phyloP scores from a whole-genome alignment of 1,139 yeast species.

The Saccharomycopsis hybrid region DNA sequence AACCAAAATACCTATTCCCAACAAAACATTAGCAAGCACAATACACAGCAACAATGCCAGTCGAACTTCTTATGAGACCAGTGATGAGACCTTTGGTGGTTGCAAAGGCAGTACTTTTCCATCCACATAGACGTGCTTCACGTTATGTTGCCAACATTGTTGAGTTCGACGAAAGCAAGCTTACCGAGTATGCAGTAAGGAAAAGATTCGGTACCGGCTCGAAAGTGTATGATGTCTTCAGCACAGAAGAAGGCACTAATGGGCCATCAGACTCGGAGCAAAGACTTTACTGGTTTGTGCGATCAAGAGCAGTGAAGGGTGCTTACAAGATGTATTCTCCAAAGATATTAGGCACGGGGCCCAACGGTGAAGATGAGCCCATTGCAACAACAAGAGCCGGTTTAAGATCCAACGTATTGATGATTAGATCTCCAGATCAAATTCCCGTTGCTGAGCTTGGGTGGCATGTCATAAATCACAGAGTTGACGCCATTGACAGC shows the following conservation, averaged over 20 bases:
- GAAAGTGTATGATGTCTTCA: constrained; percentile 49
- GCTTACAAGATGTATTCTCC: constrained; percentile 52
- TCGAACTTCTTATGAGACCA: constrained; percentile 52
- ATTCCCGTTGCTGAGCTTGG: constrained; percentile 50
- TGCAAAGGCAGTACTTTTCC: constrained; percentile 48
- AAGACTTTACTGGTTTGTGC: constrained; percentile 44
- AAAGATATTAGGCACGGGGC: constrained; percentile 35
- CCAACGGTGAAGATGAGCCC: constrained; percentile 46
- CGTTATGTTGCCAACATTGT: constrained; percentile 49
- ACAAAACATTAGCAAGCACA: not conserved
- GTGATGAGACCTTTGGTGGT: constrained; percentile 51
- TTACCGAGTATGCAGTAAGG: constrained; percentile 41
- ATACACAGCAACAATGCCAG: constrained; percentile 37
- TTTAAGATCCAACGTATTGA: constrained; percentile 47
- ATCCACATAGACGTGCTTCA: constrained; percentile 52
- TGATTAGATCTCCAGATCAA: constrained; percentile 40
- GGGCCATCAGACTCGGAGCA: constrained; percentile 35
- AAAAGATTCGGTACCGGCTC: constrained; percentile 54
- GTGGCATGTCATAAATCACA: constrained; percentile 55
- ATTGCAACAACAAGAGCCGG: constrained; percentile 57
- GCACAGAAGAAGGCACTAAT: constrained; percentile 33
- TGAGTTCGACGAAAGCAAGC: constrained; percentile 33
- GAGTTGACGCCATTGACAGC: constrained; percentile 56
- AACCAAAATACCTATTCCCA: no score
- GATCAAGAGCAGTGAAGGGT: constrained; percentile 60